These are phyloP conservation scores for Oryza glumipatula DNA, from an alignment of 176 grass and related monocot species.

Conservation along the genomic window DNA sequence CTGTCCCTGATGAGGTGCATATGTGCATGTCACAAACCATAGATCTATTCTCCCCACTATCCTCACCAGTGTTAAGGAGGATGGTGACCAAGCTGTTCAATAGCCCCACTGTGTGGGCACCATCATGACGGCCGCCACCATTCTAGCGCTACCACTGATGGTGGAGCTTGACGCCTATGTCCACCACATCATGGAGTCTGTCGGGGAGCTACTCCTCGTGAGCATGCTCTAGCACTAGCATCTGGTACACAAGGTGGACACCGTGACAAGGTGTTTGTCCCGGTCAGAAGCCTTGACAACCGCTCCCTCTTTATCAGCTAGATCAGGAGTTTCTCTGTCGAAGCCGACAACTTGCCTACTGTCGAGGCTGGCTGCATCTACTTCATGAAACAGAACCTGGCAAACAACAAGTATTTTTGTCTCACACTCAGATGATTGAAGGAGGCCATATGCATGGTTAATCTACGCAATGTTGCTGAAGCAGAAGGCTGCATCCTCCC, in stretches of 20 bases:
- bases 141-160: not conserved
- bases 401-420: no score
- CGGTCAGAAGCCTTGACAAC: not conserved
- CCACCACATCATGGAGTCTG: not conserved
- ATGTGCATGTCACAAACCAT: not conserved
- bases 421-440: not conserved
- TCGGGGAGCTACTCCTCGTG: not conserved
- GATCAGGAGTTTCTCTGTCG: conserved; percentile 6
- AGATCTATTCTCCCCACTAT: not conserved
- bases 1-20: not conserved
- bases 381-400: not conserved
- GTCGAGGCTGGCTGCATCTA: not conserved
- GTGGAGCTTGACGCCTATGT: not conserved
- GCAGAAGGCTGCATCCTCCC: not conserved
- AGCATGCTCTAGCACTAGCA: not conserved
- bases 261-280: not conserved
- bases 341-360: not conserved
- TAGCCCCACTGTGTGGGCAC: no score
- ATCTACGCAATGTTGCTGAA: not conserved
- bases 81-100: no score
- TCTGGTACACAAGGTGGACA: not conserved
- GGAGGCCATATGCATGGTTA: not conserved
- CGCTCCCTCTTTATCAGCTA: not conserved
- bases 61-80: not conserved
- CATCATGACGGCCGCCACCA: not conserved